Percentiles rank a stretch among this genome's conserved stretches.
Evolutionary conservation across 208 protist species (phyloP).

Genomic region (Leishmania aethiopica): DNA sequence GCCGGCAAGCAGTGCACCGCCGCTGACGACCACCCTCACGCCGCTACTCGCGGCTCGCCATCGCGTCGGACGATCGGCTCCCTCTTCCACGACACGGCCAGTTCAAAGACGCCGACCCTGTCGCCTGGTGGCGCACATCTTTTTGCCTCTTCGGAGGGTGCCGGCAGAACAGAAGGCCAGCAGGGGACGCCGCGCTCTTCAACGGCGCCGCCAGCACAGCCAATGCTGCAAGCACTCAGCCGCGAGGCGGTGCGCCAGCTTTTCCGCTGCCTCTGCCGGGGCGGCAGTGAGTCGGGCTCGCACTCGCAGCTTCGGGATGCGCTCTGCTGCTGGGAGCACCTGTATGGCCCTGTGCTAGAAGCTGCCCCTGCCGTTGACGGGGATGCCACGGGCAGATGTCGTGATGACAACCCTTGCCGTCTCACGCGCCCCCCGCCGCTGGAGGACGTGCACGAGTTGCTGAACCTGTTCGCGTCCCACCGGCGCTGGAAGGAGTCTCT

Average conservation of each 20-base stretch:
- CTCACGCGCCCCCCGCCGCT: slow-evolving; percentile 13
- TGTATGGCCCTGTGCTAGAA: slow-evolving; percentile 24
- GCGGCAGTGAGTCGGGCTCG: neutral
- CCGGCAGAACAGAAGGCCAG: neutral
- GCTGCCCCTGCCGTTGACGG: neutral
- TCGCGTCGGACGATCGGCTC: slow-evolving; percentile 13
- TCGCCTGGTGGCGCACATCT: neutral
- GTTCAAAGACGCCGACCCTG: neutral
- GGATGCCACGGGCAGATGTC: neutral
- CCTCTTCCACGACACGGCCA: slow-evolving; percentile 19
- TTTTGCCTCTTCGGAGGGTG: neutral
- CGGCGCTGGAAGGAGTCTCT: slow-evolving; percentile 44
- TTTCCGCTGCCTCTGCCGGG: slow-evolving; percentile 23
- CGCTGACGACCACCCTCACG: neutral
- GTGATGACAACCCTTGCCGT: neutral
- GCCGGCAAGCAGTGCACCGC: neutral
- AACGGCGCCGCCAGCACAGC: neutral
- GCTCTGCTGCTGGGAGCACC: slow-evolving; percentile 30
- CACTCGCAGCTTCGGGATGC: neutral
- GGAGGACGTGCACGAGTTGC: slow-evolving; percentile 55
- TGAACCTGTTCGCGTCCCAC: slow-evolving; percentile 52
- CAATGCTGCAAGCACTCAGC: slow-evolving; percentile 20
- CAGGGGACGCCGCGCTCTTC: neutral
- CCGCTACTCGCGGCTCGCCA: neutral
- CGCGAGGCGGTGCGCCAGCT: slow-evolving; percentile 27